phyloP scores from a whole-genome alignment of 345 rosid species.

The Tarenaya hassleriana region DNA sequence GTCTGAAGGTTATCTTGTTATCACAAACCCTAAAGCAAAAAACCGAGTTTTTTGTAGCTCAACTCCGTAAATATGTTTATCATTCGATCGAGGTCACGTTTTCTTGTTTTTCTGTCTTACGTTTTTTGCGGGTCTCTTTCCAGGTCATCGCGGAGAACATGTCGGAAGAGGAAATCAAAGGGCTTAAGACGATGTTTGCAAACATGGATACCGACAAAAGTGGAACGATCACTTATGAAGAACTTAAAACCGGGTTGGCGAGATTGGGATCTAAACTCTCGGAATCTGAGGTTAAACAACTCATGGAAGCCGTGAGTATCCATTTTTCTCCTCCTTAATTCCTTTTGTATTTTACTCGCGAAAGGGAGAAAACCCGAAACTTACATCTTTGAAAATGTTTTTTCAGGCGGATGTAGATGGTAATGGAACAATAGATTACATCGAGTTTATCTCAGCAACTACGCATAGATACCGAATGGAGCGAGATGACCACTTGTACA shows the following conservation, averaged over 20 bases:
- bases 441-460: constrained; percentile 80
- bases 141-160: constrained; percentile 83
- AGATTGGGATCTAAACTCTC: constrained; percentile 74
- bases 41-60: too few relatives aligned
- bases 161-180: constrained; percentile 77
- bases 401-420: constrained; percentile 79
- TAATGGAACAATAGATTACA: constrained; percentile 80
- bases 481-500: constrained; percentile 65
- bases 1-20: too few relatives aligned
- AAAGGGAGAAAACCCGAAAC: not conserved
- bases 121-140: not conserved
- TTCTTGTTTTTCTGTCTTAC: not conserved
- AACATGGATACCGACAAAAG: constrained; percentile 86
- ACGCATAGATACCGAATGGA: constrained; percentile 70
- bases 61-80: too few relatives aligned
- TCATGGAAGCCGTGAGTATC: constrained; percentile 83
- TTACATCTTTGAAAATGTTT: constrained; percentile 6
- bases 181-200: constrained; percentile 70
- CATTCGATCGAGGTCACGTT: too few relatives aligned
- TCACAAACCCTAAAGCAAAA: too few relatives aligned
- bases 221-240: constrained; percentile 87
- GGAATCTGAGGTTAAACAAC: constrained; percentile 75
- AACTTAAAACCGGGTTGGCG: constrained; percentile 63
- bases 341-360: too few relatives aligned
- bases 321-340: not conserved